phyloP scores from a whole-genome alignment of 179 eudicot species.

The Pouteria campechiana region DNA sequence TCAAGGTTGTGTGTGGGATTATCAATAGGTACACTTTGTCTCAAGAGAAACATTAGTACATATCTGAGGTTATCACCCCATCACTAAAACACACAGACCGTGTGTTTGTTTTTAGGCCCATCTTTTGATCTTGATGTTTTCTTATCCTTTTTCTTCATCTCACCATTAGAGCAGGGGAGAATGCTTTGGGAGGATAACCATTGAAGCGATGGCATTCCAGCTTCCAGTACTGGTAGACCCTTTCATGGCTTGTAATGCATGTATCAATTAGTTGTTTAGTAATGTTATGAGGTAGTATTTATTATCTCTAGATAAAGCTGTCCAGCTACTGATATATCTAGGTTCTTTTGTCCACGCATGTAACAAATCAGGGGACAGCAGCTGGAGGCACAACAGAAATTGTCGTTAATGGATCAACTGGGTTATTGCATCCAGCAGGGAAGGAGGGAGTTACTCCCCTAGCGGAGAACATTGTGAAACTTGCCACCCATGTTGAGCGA shows the following conservation, averaged over 20 bases:
- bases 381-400: slow-evolving; percentile 96
- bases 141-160: neutral
- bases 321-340: too few relatives aligned
- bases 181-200: slow-evolving; percentile 94
- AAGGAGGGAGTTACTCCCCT: slow-evolving; percentile 88
- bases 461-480: slow-evolving; percentile 64
- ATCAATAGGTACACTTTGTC: too few relatives aligned
- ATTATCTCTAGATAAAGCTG: too few relatives aligned
- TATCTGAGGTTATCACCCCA: too few relatives aligned
- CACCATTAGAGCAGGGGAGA: slow-evolving; percentile 93
- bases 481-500: slow-evolving; percentile 73
- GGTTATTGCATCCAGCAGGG: slow-evolving; percentile 74
- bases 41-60: too few relatives aligned
- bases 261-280: neutral
- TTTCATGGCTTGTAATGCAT: neutral
- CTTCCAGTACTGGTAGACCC: slow-evolving; percentile 70
- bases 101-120: too few relatives aligned
- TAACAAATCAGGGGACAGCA: slow-evolving; percentile 77
- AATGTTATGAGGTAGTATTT: neutral
- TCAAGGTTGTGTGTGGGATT: too few relatives aligned
- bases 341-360: neutral
- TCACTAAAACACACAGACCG: too few relatives aligned
- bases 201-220: slow-evolving; percentile 98
- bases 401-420: slow-evolving; percentile 76
- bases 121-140: too few relatives aligned